These are phyloP conservation scores for Iberis pinnata DNA, from an alignment of 345 rosid genomes.

Conservation along the genomic window DNA sequence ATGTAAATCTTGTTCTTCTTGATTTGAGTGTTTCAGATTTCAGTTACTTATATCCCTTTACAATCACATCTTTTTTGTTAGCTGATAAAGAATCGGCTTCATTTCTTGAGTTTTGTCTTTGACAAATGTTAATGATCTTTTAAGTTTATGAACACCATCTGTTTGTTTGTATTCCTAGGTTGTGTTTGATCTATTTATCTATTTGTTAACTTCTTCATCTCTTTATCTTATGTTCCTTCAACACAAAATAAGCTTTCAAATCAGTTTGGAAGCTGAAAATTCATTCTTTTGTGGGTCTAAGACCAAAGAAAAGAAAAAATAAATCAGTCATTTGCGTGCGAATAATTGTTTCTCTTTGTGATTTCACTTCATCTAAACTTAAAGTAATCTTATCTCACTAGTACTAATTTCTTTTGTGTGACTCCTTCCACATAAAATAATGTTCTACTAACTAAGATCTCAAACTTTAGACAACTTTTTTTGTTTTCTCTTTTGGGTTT, in stretches of 20 bases:
- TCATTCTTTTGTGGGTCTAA: slow-evolving; percentile 5
- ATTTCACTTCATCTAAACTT: slow-evolving; percentile 6
- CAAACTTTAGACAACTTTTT: too few species aligned
- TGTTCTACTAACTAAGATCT: slow-evolving; percentile 1
- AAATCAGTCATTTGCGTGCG: slow-evolving; percentile 17
- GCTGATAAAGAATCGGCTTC: slow-evolving; percentile 10
- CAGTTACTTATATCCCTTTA: too few species aligned
- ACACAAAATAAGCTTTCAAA: slow-evolving; percentile 30
- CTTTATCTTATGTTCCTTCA: slow-evolving; percentile 10
- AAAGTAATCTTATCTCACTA: background rate
- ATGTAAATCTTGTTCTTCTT: slow-evolving; percentile 11
- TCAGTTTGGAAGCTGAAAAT: slow-evolving; percentile 24
- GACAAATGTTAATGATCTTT: slow-evolving; percentile 5
- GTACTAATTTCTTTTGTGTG: slow-evolving; percentile 3
- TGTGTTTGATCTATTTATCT: slow-evolving; percentile 2
- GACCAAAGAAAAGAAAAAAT: background rate
- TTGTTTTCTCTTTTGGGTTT: too few species aligned
- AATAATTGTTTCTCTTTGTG: slow-evolving; percentile 20
- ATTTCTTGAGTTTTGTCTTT: background rate
- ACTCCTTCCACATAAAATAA: slow-evolving; percentile 78
- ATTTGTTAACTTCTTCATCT: slow-evolving; percentile 9
- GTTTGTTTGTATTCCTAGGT: background rate
- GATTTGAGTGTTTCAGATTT: background rate
- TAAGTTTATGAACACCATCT: slow-evolving; percentile 1
- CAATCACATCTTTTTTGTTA: too few species aligned